Evolutionary conservation across 1,284 basidiomycete species (phyloP).

Genomic region (Cystobasidium slooffiae): DNA sequence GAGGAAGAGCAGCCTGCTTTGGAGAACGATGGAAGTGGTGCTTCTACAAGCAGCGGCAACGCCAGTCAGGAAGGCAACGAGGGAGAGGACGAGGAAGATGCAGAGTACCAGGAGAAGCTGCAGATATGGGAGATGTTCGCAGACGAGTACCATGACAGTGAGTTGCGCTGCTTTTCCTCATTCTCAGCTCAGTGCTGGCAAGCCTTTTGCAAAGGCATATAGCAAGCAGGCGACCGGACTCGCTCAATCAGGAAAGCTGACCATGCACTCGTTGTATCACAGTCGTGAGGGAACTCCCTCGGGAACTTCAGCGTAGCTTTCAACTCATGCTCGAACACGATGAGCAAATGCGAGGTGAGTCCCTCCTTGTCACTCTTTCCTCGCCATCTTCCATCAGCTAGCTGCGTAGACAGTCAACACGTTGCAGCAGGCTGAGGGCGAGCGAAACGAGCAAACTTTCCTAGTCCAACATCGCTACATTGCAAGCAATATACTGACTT

Average conservation of each 20-base stretch:
- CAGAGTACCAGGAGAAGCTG: slow-evolving; percentile 45
- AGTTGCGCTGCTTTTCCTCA: slow-evolving; percentile 4
- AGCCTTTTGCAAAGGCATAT: slow-evolving; percentile 11
- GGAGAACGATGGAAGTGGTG: not conserved
- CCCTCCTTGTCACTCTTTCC: not conserved
- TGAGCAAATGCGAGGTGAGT: slow-evolving; percentile 34
- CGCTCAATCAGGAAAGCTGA: not conserved
- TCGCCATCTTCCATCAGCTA: not conserved
- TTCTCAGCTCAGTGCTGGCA: not conserved
- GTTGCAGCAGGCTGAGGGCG: slow-evolving; percentile 22
- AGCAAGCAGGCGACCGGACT: not conserved
- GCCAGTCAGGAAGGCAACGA: slow-evolving; percentile 14
- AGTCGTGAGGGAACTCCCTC: slow-evolving; percentile 49
- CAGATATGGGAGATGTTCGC: slow-evolving; percentile 48
- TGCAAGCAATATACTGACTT: not conserved
- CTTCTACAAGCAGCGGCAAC: not conserved
- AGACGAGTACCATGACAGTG: slow-evolving; percentile 52
- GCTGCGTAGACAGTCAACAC: slow-evolving; percentile 12
- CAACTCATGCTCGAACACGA: slow-evolving; percentile 45
- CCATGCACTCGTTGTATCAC: not conserved
- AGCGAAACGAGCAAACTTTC: not conserved
- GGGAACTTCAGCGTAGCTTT: slow-evolving; percentile 50
- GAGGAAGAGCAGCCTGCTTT: slow-evolving; percentile 9
- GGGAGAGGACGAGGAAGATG: slow-evolving; percentile 18
- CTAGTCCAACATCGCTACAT: no score